Conservation (phyloP, 139 green algal species). For the Trebouxia sp. region DNA sequence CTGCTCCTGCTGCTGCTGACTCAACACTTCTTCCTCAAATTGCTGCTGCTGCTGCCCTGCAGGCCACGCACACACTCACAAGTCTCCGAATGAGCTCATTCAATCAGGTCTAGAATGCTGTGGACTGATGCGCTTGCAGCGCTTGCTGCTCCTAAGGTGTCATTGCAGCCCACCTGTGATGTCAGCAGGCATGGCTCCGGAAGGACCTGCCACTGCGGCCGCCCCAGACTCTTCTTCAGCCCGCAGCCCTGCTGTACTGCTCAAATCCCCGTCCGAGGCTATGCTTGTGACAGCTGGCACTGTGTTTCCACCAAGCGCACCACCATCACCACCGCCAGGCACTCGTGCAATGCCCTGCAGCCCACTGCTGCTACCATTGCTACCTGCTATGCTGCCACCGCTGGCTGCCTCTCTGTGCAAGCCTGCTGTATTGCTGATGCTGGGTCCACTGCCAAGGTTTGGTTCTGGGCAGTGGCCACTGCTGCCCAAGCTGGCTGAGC, state of each 20-base stretch:
- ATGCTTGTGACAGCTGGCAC: too few species aligned
- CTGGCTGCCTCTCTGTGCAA: too few species aligned
- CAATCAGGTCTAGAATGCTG: neutral
- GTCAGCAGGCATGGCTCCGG: neutral
- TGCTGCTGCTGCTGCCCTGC: conserved; percentile 18
- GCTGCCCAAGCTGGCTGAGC: too few species aligned
- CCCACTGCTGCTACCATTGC: neutral
- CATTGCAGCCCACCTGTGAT: neutral
- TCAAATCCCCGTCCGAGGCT: too few species aligned
- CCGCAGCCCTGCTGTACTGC: too few species aligned
- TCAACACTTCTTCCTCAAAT: neutral
- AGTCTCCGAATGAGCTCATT: too few species aligned
- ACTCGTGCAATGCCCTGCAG: neutral
- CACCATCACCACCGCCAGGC: too few species aligned
- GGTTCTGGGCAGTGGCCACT: too few species aligned
- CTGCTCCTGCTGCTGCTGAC: conserved; percentile 8
- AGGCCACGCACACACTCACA: too few species aligned
- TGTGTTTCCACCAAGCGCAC: too few species aligned
- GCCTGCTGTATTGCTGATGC: neutral
- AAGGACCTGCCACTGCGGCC: too few species aligned
- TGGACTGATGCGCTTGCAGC: neutral
- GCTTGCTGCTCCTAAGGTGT: neutral
- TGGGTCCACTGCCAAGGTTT: neutral
- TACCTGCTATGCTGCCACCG: neutral
- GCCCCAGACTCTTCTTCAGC: too few species aligned